Conservation (phyloP, 1,139 yeast genomes). For the Citeromyces siamensis region DNA sequence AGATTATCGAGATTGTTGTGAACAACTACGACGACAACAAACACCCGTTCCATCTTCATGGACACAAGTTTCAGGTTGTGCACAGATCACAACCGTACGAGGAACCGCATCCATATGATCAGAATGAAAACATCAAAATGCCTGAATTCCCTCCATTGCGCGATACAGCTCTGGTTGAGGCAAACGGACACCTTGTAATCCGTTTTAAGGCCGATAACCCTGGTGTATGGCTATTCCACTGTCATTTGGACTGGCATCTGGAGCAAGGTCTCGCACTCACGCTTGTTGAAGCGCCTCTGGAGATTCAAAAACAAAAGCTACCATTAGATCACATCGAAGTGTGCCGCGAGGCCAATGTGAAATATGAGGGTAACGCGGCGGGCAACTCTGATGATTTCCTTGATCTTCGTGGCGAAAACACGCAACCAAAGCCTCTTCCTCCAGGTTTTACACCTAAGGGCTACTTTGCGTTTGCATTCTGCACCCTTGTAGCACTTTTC, state of each 20-base stretch:
- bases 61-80: constrained; percentile 69
- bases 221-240: constrained; percentile 81
- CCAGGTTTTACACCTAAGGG: constrained; percentile 72
- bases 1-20: constrained; percentile 56
- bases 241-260: constrained; percentile 76
- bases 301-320: constrained; percentile 37
- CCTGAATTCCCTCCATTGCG: constrained; percentile 54
- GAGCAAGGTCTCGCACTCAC: constrained; percentile 65
- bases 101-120: constrained; percentile 33
- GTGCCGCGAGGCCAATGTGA: constrained; percentile 41
- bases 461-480: constrained; percentile 46
- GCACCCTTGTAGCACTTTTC: constrained; percentile 42
- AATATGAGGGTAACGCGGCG: constrained; percentile 74
- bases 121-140: constrained; percentile 34
- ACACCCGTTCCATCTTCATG: constrained; percentile 93
- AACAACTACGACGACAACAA: constrained; percentile 74
- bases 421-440: constrained; percentile 57
- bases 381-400: constrained; percentile 50
- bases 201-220: constrained; percentile 68
- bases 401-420: constrained; percentile 61
- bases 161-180: constrained; percentile 53
- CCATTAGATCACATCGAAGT: constrained; percentile 45
- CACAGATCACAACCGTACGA: constrained; percentile 33
- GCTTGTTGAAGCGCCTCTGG: constrained; percentile 51
- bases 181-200: constrained; percentile 53